A percentile compares a stretch with the other conserved stretches of the same genome.
phyloP scores from a whole-genome alignment of 176 grass and related monocot genomes.

The Chloris gayana region DNA sequence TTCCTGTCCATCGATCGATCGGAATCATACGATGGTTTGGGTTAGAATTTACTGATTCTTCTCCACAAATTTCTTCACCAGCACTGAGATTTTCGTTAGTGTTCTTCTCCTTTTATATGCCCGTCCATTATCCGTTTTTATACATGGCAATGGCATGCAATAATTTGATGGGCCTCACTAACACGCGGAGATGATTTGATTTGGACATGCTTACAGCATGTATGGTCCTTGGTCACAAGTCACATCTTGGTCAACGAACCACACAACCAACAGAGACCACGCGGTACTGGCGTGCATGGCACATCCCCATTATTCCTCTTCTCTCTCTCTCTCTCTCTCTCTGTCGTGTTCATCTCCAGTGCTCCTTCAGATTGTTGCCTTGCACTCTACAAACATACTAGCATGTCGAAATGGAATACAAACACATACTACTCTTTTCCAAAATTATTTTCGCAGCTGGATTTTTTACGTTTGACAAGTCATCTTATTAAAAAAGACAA shows the following conservation, averaged over 20 bases:
- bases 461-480: no score
- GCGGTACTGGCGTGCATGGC: neutral
- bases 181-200: constrained; percentile 10
- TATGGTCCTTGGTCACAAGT: constrained; percentile 10
- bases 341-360: no score
- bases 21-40: no score
- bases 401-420: neutral
- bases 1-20: no score
- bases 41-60: no score
- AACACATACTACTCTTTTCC: no score
- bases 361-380: no score
- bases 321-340: neutral
- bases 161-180: neutral
- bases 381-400: no score
- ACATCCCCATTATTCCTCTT: neutral
- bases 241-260: constrained; percentile 12
- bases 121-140: neutral
- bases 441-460: no score
- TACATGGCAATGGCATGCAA: neutral
- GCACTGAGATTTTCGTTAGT: neutral
- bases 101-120: no score
- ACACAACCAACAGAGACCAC: constrained; percentile 25
- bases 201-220: constrained; percentile 5
- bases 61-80: neutral
- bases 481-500: no score